A percentile compares a stretch with the other conserved stretches of the same genome.
phyloP scores from a whole-genome alignment of 2,329 filamentous ascomycete genomes.

The Fusarium pseudograminearum region DNA sequence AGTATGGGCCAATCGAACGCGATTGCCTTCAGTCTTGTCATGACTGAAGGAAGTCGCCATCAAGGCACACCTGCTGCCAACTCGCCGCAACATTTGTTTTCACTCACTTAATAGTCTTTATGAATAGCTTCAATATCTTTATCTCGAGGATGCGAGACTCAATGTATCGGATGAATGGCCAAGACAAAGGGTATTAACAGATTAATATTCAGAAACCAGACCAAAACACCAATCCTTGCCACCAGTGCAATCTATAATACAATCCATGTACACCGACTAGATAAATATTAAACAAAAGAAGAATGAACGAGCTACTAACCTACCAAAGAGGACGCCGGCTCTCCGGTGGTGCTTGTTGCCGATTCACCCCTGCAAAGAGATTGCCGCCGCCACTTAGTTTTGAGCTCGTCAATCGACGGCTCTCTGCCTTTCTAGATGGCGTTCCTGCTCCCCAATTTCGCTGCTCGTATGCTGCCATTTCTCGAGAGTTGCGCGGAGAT shows the following conservation, averaged over 20 bases:
- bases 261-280: neutral
- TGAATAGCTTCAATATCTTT: neutral
- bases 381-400: constrained; percentile 49
- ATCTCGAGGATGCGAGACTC: neutral
- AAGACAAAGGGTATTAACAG: neutral
- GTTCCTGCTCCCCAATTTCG: constrained; percentile 55
- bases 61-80: neutral
- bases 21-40: neutral
- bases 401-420: constrained; percentile 45
- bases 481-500: constrained; percentile 69
- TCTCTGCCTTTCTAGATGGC: constrained; percentile 55
- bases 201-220: constrained; percentile 31
- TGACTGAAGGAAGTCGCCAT: neutral
- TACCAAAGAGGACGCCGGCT: constrained; percentile 56
- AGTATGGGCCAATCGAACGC: neutral
- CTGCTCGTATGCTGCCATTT: constrained; percentile 71
- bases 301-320: neutral
- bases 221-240: constrained; percentile 30
- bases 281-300: constrained; percentile 17
- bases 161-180: neutral
- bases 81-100: neutral
- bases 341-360: constrained; percentile 55
- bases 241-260: constrained; percentile 3
- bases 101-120: neutral
- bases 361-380: constrained; percentile 56